phyloP scores from a whole-genome alignment of 2,329 filamentous ascomycete species.

The Neodidymelliopsis sp. region DNA sequence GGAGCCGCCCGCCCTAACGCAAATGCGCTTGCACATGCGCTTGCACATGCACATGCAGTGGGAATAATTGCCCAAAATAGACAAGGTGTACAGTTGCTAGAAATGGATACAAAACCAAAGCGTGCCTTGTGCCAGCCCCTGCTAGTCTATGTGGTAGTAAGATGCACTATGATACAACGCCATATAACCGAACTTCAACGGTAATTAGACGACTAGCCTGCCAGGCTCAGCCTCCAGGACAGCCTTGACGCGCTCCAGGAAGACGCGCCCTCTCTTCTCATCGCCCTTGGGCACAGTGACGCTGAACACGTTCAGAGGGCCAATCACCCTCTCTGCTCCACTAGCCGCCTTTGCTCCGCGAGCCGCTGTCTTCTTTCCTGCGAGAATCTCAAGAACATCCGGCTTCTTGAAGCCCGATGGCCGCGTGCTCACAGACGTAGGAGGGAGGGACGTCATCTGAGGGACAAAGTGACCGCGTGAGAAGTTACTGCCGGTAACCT shows the following conservation, averaged over 20 bases:
- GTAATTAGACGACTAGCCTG: slow-evolving; percentile 45
- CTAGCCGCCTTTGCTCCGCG: slow-evolving; percentile 41
- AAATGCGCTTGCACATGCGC: too few species aligned
- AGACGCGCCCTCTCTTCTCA: slow-evolving; percentile 79
- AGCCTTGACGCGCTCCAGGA: slow-evolving; percentile 85
- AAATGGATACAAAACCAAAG: slow-evolving; percentile 13
- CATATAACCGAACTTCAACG: slow-evolving; percentile 21
- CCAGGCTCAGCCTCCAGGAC: slow-evolving; percentile 64
- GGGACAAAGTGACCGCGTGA: slow-evolving; percentile 73
- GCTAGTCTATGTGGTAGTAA: slow-evolving; percentile 16
- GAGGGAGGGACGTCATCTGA: slow-evolving; percentile 65
- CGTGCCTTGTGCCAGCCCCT: slow-evolving; percentile 1
- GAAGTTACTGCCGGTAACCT: slow-evolving; percentile 53
- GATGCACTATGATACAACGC: slow-evolving; percentile 38
- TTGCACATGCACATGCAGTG: slow-evolving; percentile 7
- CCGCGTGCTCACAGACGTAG: slow-evolving; percentile 41
- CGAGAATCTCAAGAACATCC: slow-evolving; percentile 85
- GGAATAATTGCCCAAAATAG: slow-evolving; percentile 8
- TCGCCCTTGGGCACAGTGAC: slow-evolving; percentile 81
- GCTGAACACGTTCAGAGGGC: slow-evolving; percentile 78
- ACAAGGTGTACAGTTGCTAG: slow-evolving; percentile 1
- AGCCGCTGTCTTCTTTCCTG: slow-evolving; percentile 40
- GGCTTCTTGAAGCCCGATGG: slow-evolving; percentile 58
- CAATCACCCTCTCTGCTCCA: slow-evolving; percentile 45
- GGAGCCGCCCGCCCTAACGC: slow-evolving; percentile 1